Percentiles rank a stretch among this genome's conserved stretches.
Evolutionary conservation across 768 basidiomycete genomes (phyloP).

Genomic region (Wakefieldia striispora): DNA sequence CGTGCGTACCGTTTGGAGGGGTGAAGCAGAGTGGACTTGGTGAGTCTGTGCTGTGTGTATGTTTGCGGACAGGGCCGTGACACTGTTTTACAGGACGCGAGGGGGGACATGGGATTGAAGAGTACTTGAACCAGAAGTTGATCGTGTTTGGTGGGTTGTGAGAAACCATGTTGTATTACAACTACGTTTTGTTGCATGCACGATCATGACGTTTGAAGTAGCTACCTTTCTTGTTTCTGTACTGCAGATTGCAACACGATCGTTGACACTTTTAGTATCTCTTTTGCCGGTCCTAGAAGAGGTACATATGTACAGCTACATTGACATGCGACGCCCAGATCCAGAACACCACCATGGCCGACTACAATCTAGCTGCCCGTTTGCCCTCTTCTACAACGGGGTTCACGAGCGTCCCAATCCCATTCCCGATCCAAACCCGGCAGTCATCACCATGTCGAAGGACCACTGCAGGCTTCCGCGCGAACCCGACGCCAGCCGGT

Average conservation of each 20-base stretch:
- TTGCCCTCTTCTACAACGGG: conserved; percentile 68
- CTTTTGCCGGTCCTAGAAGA: too few relatives aligned
- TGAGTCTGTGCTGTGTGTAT: conserved; percentile 24
- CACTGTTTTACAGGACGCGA: conserved; percentile 56
- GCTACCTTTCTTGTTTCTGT: neutral
- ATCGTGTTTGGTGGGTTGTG: conserved; percentile 76
- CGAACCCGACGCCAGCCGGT: conserved; percentile 80
- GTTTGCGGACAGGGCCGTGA: neutral
- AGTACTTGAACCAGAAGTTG: conserved; percentile 81
- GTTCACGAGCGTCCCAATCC: conserved; percentile 79
- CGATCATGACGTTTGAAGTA: too few relatives aligned
- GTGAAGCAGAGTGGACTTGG: conserved; percentile 84
- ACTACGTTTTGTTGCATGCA: neutral
- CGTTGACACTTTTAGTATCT: too few relatives aligned
- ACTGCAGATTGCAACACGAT: neutral
- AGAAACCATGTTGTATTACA: conserved; percentile 9
- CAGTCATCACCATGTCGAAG: conserved; percentile 75
- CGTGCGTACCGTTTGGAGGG: conserved; percentile 85
- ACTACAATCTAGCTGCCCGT: conserved; percentile 42
- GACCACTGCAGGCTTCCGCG: conserved; percentile 64
- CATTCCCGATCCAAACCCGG: conserved; percentile 63
- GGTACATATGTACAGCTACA: too few relatives aligned
- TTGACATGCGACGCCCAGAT: too few relatives aligned
- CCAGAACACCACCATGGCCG: too few relatives aligned
- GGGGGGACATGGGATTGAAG: conserved; percentile 86